Evolutionary conservation across 2,329 filamentous ascomycete species (phyloP).

Genomic region (Didymella keratinophila): DNA sequence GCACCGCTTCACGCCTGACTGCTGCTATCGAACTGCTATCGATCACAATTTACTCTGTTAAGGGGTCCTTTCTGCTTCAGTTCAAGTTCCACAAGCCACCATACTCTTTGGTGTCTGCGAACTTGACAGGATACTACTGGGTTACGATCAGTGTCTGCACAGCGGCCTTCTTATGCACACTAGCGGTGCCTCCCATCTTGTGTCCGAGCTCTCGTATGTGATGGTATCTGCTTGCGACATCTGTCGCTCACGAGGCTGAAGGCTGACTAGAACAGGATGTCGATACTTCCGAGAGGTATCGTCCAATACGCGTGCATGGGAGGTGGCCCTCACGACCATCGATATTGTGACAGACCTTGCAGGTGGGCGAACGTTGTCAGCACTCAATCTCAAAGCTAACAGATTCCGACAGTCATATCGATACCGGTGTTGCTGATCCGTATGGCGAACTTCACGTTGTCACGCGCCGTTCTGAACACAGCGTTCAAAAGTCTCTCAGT

Average conservation of each 20-base stretch:
- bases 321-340: constrained; percentile 19
- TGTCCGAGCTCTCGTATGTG: constrained; percentile 23
- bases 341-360: constrained; percentile 26
- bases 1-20: constrained; percentile 13
- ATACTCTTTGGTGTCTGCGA: constrained; percentile 26
- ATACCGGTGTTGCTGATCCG: constrained; percentile 24
- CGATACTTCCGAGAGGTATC: constrained; percentile 9
- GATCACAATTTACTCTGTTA: constrained; percentile 27
- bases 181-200: constrained; percentile 23
- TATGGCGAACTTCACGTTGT: constrained; percentile 26
- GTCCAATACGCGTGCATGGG: constrained; percentile 15
- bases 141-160: constrained; percentile 16
- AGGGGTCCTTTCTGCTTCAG: constrained; percentile 25
- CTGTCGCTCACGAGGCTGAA: constrained; percentile 3
- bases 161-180: constrained; percentile 19
- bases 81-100: constrained; percentile 30
- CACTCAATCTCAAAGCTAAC: constrained; percentile 12
- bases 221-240: not conserved
- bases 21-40: constrained; percentile 28
- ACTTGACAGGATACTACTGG: constrained; percentile 27
- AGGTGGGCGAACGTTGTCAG: constrained; percentile 13
- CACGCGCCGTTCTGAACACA: constrained; percentile 22
- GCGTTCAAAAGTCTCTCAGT: constrained; percentile 27
- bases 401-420: constrained; percentile 15
- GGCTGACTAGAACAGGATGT: constrained; percentile 19